These are phyloP conservation scores for Quercus berberidifolia DNA, from an alignment of 306 rosid species.

Conservation along the genomic window DNA sequence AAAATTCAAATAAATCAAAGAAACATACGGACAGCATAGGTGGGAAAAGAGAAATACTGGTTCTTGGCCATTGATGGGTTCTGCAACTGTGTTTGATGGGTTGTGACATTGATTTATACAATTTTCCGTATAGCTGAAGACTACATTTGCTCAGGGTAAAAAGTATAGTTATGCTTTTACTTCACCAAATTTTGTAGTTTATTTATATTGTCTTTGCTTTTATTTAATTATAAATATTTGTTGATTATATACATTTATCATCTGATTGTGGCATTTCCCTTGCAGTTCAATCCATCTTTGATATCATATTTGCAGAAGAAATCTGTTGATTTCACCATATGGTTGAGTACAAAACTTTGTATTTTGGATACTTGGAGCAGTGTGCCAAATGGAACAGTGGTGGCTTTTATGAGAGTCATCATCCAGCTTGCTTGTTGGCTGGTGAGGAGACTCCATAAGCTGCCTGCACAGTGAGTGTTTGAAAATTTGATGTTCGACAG, in stretches of 20 bases:
- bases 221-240: not conserved
- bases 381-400: not conserved
- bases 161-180: not conserved
- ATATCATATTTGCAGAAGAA: constrained; percentile 62
- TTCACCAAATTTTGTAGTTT: not conserved
- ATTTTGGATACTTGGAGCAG: constrained; percentile 3
- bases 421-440: not conserved
- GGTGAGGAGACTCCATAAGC: not conserved
- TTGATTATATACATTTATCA: not conserved
- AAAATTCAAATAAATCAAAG: not conserved
- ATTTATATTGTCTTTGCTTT: not conserved
- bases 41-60: not conserved
- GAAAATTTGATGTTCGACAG: not conserved
- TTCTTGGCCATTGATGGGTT: not conserved
- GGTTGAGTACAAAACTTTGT: not conserved
- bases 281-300: constrained; percentile 57
- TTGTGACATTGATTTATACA: not conserved
- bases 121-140: no score
- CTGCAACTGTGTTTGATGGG: not conserved
- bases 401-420: not conserved
- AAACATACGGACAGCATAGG: not conserved
- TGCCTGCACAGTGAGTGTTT: not conserved
- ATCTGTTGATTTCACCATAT: constrained; percentile 22
- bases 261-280: not conserved
- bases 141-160: not conserved